Evolutionary conservation across 2,329 filamentous ascomycete genomes (phyloP).

Genomic region (Colletotrichum sansevieriae): DNA sequence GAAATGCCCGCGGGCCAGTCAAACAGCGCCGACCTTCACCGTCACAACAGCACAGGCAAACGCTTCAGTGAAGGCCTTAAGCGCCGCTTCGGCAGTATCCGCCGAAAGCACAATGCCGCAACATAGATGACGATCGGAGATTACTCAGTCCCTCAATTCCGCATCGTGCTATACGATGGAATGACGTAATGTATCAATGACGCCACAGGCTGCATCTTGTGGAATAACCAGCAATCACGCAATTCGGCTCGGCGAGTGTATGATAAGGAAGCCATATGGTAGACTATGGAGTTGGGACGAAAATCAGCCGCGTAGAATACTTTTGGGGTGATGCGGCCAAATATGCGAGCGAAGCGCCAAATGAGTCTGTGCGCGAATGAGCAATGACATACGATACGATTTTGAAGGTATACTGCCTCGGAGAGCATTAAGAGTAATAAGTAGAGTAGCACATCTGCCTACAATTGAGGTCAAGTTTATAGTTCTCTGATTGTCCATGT

Average conservation of each 20-base stretch:
- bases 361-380: background rate
- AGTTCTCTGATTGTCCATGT: background rate
- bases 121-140: conserved; percentile 3
- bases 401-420: background rate
- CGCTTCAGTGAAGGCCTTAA: conserved; percentile 65
- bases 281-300: background rate
- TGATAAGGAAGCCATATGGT: conserved; percentile 1
- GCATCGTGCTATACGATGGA: background rate
- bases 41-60: conserved; percentile 59
- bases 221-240: background rate
- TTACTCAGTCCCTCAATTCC: background rate
- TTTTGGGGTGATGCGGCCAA: background rate
- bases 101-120: conserved; percentile 55
- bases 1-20: conserved; percentile 43
- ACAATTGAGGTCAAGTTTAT: background rate
- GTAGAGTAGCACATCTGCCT: background rate
- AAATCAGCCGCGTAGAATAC: background rate
- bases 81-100: conserved; percentile 66
- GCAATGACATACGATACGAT: background rate
- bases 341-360: background rate
- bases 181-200: conserved; percentile 11
- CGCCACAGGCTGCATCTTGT: background rate
- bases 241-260: conserved; percentile 14
- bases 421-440: background rate
- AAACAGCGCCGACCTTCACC: conserved; percentile 48